Percentiles rank a stretch among this genome's conserved stretches.
Conservation (phyloP, 371 early-diverging fungal genomes). For the Mucor irregularis region DNA sequence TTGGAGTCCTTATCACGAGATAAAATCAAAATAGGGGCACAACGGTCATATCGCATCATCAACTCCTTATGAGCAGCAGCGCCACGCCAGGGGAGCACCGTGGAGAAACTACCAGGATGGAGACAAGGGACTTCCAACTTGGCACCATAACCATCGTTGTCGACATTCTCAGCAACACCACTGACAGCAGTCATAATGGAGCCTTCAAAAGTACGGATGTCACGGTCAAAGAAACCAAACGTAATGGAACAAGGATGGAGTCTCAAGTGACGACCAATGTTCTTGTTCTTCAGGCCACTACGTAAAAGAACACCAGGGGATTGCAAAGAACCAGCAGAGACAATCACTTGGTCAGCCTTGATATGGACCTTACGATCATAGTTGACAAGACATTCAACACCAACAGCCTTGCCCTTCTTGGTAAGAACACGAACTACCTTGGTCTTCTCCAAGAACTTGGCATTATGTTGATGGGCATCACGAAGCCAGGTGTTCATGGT, state of each 20-base stretch:
- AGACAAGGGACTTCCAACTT: slow-evolving; percentile 68
- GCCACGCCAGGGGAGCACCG: slow-evolving; percentile 57
- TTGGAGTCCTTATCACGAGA: slow-evolving; percentile 69
- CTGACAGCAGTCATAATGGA: slow-evolving; percentile 73
- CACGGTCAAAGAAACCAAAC: slow-evolving; percentile 64
- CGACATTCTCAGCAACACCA: slow-evolving; percentile 51
- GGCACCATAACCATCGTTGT: slow-evolving; percentile 66
- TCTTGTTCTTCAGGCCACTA: slow-evolving; percentile 67
- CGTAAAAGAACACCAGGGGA: slow-evolving; percentile 67
- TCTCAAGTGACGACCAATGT: slow-evolving; percentile 70
- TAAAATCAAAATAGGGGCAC: slow-evolving; percentile 57
- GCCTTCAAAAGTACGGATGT: slow-evolving; percentile 56
- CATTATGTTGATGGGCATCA: slow-evolving; percentile 65
- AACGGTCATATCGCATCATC: slow-evolving; percentile 53
- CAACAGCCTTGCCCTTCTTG: slow-evolving; percentile 50
- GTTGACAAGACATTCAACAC: slow-evolving; percentile 46
- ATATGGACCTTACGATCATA: slow-evolving; percentile 20
- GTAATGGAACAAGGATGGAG: slow-evolving; percentile 66
- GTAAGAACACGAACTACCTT: slow-evolving; percentile 57
- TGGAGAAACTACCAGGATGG: slow-evolving; percentile 53
- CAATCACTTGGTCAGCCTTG: slow-evolving; percentile 60
- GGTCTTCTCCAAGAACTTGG: slow-evolving; percentile 61
- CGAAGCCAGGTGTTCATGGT: slow-evolving; percentile 67
- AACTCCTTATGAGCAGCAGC: slow-evolving; percentile 53
- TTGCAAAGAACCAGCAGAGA: slow-evolving; percentile 68